A percentile compares a stretch with the other conserved stretches of the same genome.
Conservation (phyloP, 371 early-diverging fungal species). For the Rhizopus arrhizus region DNA sequence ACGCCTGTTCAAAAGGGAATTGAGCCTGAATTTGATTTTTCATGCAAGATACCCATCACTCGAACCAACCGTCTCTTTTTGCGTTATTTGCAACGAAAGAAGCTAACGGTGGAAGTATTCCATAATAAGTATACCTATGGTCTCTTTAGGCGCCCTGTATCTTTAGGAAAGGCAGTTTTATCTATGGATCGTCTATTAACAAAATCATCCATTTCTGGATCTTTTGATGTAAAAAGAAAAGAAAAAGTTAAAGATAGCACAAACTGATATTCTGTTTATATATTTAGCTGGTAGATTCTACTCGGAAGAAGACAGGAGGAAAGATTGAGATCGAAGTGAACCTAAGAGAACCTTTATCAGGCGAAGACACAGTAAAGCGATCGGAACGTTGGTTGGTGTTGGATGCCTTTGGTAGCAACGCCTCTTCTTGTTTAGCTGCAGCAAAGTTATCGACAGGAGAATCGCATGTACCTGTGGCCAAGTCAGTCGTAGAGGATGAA, state of each 20-base stretch:
- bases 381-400: conserved; percentile 75
- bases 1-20: conserved; percentile 54
- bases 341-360: conserved; percentile 66
- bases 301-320: conserved; percentile 71
- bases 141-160: conserved; percentile 57
- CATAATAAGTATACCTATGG: conserved; percentile 65
- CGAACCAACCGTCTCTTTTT: conserved; percentile 64
- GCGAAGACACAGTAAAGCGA: conserved; percentile 62
- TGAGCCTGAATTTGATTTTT: conserved; percentile 63
- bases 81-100: conserved; percentile 69
- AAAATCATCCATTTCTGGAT: conserved; percentile 69
- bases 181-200: conserved; percentile 61
- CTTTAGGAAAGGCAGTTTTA: conserved; percentile 65
- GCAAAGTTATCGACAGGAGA: conserved; percentile 35
- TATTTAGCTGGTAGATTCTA: conserved; percentile 61
- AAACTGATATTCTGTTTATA: conserved; percentile 1
- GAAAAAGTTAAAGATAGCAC: background rate
- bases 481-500: background rate
- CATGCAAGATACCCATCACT: conserved; percentile 61
- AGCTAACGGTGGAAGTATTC: conserved; percentile 70
- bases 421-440: conserved; percentile 15
- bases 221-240: conserved; percentile 61
- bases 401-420: conserved; percentile 49
- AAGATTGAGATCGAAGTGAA: conserved; percentile 70
- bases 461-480: conserved; percentile 3